Base-by-base conservation (phyloP, 805 yeast species). In the Cyberlindnera xylosilytica region DNA sequence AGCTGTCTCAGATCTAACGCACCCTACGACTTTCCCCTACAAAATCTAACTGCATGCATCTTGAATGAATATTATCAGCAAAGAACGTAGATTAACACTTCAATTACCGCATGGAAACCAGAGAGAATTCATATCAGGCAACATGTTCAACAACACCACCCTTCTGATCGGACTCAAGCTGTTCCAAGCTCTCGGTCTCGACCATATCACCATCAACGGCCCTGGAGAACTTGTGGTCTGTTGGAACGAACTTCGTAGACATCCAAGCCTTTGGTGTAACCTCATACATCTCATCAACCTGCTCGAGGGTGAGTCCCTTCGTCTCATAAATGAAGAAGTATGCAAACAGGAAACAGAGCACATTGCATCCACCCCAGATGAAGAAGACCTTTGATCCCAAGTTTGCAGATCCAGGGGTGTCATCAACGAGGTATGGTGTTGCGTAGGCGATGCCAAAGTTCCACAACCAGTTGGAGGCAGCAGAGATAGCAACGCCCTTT, bases 381-480 rank as follows among this genome's bases (percentile, higher is more conserved):
- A 33, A 33, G 36, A 33, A 33, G 6, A 33, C 36, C 18, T 33
- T 77, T 40, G 78, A 73, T 10, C 81, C 81, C 42, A 81, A 66
- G 35, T 79, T 79, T 12, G 77, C 81, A 34, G 76, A 73, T 53
- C 78, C 81, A 38, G 69, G 55, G 24, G 84, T 87, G 22, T 72
- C 66, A 57, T 79, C 85, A 49, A 79, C 83, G 63, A 83, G 71
- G 60, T 78, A 79, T 37, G 88, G 87, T 31, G 89, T 84, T 42
- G 81, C 80, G 58, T 77, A 81, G 15, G 87, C 85, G 61, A 83
- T 81, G 19, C 74, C 77, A 62, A 83, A 83, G 66, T 84, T 85
- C 67, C 79, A 81, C 28, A 81, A 60, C 93, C 93, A 85, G 67
- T 85, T 85, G 36, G 89, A 77, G 24, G 90, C 84, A 19, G 84